Conservation (phyloP, 768 basidiomycete genomes). For the Boletellus emodensis region DNA sequence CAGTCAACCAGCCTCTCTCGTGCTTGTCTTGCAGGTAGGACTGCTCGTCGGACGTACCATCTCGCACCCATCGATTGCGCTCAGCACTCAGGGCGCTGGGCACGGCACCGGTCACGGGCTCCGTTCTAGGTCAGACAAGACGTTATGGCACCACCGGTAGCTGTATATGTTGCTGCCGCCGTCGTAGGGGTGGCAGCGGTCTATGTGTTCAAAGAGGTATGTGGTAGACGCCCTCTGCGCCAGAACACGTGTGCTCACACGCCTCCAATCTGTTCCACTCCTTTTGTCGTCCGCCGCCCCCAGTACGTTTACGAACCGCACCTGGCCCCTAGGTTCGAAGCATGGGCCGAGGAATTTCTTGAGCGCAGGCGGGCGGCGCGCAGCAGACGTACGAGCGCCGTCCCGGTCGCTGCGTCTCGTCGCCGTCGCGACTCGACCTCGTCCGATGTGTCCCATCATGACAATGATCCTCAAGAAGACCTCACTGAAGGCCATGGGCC, state of each 20-base stretch:
- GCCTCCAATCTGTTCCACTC: background rate
- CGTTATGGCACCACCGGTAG: constrained; percentile 31
- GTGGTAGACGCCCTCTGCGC: constrained; percentile 10
- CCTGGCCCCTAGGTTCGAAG: constrained; percentile 57
- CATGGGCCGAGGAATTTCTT: constrained; percentile 35
- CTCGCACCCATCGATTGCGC: background rate
- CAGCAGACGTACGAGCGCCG: constrained; percentile 24
- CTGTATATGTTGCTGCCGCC: constrained; percentile 49
- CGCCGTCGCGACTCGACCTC: constrained; percentile 11
- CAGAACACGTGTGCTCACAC: constrained; percentile 21
- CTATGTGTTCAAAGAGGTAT: constrained; percentile 58
- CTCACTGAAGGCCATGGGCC: background rate
- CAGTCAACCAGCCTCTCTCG: background rate
- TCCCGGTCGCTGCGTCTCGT: constrained; percentile 17
- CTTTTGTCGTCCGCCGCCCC: background rate
- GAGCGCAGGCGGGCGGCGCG: constrained; percentile 28
- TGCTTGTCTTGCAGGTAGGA: background rate
- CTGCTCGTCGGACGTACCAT: background rate
- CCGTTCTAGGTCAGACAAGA: constrained; percentile 2
- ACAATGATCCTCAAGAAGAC: constrained; percentile 4
- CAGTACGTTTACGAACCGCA: constrained; percentile 72
- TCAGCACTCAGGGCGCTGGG: constrained; percentile 11
- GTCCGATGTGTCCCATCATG: constrained; percentile 6
- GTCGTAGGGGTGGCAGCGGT: constrained; percentile 47
- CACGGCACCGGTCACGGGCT: constrained; percentile 4